phyloP scores from a whole-genome alignment of 2,329 filamentous ascomycete species.

The Colletotrichum noveboracense region DNA sequence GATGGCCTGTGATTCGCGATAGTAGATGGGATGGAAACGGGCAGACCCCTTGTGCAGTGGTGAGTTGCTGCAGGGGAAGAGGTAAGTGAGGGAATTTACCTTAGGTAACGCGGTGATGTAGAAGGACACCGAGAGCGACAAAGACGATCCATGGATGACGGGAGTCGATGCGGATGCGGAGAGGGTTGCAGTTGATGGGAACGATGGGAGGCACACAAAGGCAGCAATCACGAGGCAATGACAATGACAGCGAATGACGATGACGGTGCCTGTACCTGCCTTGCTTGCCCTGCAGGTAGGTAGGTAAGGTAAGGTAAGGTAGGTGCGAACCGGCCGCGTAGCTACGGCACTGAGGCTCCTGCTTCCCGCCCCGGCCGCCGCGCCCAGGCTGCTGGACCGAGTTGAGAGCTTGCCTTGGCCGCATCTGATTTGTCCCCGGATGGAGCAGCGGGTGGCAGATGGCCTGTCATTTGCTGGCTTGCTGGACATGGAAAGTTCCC shows the following conservation, averaged over 20 bases:
- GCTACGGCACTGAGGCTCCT: slow-evolving; percentile 14
- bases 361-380: neutral
- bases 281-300: neutral
- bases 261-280: neutral
- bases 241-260: neutral
- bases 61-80: slow-evolving; percentile 6
- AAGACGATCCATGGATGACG: neutral
- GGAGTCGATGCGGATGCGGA: neutral
- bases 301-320: neutral
- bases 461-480: slow-evolving; percentile 12
- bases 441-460: slow-evolving; percentile 10
- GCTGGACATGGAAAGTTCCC: neutral
- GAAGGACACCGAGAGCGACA: neutral
- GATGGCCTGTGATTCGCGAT: neutral
- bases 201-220: neutral
- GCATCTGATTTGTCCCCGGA: slow-evolving; percentile 7
- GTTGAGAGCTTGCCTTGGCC: neutral
- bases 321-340: slow-evolving; percentile 14
- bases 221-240: neutral
- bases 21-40: neutral
- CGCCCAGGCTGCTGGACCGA: slow-evolving; percentile 5
- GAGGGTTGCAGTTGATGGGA: neutral
- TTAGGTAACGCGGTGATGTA: neutral
- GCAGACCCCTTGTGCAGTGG: neutral
- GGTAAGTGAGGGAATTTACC: neutral